Evolutionary conservation across 805 yeast genomes (phyloP), one percentile per base, ranked within the genome.

Genomic region (Kregervanrija pseudodelftensis): DNA sequence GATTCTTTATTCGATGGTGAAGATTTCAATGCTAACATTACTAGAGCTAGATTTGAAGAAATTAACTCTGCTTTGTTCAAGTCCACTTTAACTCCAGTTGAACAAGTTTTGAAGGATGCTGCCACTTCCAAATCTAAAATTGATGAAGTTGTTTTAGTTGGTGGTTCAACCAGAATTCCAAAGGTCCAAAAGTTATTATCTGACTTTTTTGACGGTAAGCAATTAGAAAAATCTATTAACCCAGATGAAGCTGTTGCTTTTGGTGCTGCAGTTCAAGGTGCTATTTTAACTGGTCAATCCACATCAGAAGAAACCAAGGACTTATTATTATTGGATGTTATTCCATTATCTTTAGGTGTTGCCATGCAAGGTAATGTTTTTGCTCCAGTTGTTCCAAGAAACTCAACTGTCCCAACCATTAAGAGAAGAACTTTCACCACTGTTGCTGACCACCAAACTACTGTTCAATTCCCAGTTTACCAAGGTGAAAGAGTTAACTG

Each of bases 401-500:
- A 93, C 86, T 86, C 98, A 61, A 91, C 98, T 64, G 95, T 91
- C 62, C 99, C 99, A 74, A 91, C 98, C 72, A 85, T 89, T 76
- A 91, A 91, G 85, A 85, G 96, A 69, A 89, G 95, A 79, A 91
- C 95, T 61, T 91, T 91, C 88, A 89, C 99, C 68, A 91, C 99
- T 60, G 95, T 87, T 66, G 95, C 85, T 62, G 99, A 91, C 80
- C 88, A 87, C 80, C 99, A 91, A 79, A 91, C 98, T 66, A 87
- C 96, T 60, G 98, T 91, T 57, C 93, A 87, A 74, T 89, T 91
- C 85, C 97, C 95, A 73, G 98, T 91, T 58, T 91, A 85, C 82
- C 97, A 91, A 80, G 99, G 99, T 83, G 99, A 91, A 81, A 93
- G 99, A 80, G 95, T 91, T 65, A 85, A 89, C 89, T 89, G 96